Evolutionary conservation across 139 green algal species (phyloP).

Genomic region (Tetradesmus lagerheimii): DNA sequence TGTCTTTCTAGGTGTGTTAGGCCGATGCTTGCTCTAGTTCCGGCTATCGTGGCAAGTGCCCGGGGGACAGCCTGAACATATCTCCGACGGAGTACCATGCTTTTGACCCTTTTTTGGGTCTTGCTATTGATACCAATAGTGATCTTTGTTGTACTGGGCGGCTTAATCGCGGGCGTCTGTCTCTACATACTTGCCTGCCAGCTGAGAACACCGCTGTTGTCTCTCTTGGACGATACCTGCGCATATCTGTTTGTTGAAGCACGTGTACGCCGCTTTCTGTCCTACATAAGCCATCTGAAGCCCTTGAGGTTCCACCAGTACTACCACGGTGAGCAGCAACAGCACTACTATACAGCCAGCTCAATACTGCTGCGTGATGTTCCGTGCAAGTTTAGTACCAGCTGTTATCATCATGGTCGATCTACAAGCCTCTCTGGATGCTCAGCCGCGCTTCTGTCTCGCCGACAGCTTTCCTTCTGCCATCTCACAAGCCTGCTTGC

Average conservation of each 20-base stretch:
- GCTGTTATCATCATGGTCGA: not conserved
- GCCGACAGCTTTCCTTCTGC: not conserved
- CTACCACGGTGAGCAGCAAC: conserved; percentile 17
- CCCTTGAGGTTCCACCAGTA: not conserved
- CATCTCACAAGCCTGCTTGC: not conserved
- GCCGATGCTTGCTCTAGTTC: not conserved
- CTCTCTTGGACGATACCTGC: not conserved
- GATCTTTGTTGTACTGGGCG: not conserved
- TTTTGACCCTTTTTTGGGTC: not conserved
- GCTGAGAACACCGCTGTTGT: not conserved
- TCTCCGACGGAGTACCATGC: not conserved
- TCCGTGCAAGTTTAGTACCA: not conserved
- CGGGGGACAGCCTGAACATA: not conserved
- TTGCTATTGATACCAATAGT: not conserved
- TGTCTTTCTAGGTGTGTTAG: too few species aligned
- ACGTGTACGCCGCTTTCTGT: not conserved
- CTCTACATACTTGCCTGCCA: not conserved
- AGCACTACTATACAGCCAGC: too few species aligned
- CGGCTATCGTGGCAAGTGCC: not conserved
- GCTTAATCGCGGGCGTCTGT: not conserved
- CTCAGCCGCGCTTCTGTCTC: not conserved
- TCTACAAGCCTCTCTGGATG: not conserved
- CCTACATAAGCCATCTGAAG: not conserved
- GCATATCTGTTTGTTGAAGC: not conserved
- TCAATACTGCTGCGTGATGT: not conserved